phyloP scores from a whole-genome alignment of 176 grass and related monocot species.

The Aegilops umbellulata region DNA sequence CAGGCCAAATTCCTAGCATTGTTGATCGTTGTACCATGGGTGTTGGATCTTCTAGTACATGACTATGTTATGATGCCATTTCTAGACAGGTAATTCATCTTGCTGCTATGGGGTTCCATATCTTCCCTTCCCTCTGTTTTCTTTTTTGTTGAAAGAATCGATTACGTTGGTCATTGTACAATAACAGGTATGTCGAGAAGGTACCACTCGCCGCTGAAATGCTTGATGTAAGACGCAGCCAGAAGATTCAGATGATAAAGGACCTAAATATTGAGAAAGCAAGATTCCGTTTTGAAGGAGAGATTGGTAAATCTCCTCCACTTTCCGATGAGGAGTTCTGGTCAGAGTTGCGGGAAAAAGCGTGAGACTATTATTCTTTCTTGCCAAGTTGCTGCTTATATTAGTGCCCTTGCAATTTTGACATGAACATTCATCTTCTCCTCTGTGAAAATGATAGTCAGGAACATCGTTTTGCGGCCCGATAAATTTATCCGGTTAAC shows the following conservation, averaged over 20 bases:
- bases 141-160: background rate
- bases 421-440: constrained; percentile 11
- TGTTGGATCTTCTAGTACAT: constrained; percentile 84
- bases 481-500: constrained; percentile 27
- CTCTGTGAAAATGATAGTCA: constrained; percentile 15
- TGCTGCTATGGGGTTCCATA: background rate
- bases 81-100: constrained; percentile 75
- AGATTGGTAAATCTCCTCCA: constrained; percentile 86
- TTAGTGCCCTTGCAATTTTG: constrained; percentile 14
- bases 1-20: constrained; percentile 94
- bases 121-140: background rate
- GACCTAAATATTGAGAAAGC: constrained; percentile 77
- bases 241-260: constrained; percentile 87
- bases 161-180: constrained; percentile 30
- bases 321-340: constrained; percentile 87
- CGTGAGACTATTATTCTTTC: constrained; percentile 53
- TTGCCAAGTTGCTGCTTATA: constrained; percentile 25
- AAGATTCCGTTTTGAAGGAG: constrained; percentile 75
- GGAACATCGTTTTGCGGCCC: constrained; percentile 3
- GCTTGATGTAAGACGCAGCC: constrained; percentile 85
- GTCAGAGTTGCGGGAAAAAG: constrained; percentile 71
- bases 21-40: constrained; percentile 65
- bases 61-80: constrained; percentile 97
- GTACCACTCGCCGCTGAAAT: constrained; percentile 86
- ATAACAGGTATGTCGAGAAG: constrained; percentile 85